Base-by-base conservation (phyloP, 306 rosid species). In the Erythrophleum fordii region DNA sequence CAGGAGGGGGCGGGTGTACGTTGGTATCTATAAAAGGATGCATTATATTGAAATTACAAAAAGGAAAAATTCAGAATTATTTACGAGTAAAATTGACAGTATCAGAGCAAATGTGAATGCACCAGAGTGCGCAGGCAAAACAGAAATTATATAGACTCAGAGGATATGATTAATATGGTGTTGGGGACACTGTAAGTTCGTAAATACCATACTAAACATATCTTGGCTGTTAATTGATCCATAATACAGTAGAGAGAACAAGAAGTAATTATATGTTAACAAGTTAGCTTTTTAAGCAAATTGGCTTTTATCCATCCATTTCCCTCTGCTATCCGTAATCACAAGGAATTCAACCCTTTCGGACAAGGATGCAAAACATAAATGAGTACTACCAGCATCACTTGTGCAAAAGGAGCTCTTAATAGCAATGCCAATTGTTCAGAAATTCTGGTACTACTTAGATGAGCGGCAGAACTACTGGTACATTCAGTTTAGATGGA, bases 221-320 rank as follows among this genome's bases (percentile, higher is more conserved):
- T n/a, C n/a, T n/a, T 29, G 10, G 11, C 41, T 60, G 18, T 9
- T 26, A 60, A 26, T 34, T 60, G 16, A 61, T 76, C 26, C n/a
- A 4, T 31, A 31, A 31, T 42, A 42, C 51, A 34, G 34, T 48
- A 46, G 37, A 48, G 49, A 20, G 45, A 61, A 29, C n/a, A 16
- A 45, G 22, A 71, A 59, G 25, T n/a, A 12, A 22, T 13, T 29
- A 11, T 18, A 78, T 13, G 72, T 52, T 18, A 34, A n/a, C n/a
- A n/a, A n/a, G 67, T 61, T 49, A 46, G n/a, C 72, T 34, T 48
- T 49, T 35, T 37, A 48, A 28, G 77, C 71, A 69, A 77, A 42
- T 42, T 39, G 58, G 45, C 51, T 44, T 62, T 34, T 31, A 45
- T 44, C 25, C 22, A 5, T 53, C 39, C 29, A 55, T 55, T 79